Evolutionary conservation across 495 filamentous ascomycete species (phyloP), one percentile per base, ranked within the genome.

Genomic region (Daldinia loculata): DNA sequence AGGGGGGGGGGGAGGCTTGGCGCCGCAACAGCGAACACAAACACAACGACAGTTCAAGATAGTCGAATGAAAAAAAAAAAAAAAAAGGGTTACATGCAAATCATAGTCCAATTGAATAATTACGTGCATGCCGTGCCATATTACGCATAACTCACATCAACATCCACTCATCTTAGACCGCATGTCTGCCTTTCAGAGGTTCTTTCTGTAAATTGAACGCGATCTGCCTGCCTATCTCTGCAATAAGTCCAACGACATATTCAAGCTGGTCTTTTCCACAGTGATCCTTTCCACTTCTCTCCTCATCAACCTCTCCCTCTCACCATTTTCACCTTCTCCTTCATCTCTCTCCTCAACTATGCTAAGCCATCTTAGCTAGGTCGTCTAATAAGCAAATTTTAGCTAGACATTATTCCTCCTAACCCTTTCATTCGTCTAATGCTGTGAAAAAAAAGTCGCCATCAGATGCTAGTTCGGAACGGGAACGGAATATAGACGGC

Each of bases 201-300:
- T 53, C 53, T 50, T 53, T 63, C 59, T 56, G 60, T 72, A 72
- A 65, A 65, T 68, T 51, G 56, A 61, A 36, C 41, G 41, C 64
- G 65, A 72, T 72, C 70, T 70, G 55, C 70, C 64, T 72, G 55
- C 70, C 65, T 72, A 68, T 72, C 56, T 72, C 70, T 72, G 60
- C 64, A 72, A 43, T 41, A 69, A 63, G 65, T 38, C 70, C 60
- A 66, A 65, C 64, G 38, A 71, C 62, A 64, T 76, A 72, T 71
- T 73, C 67, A 74, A 75, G 61, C 61, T 66, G 62, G 67, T 60
- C 67, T 43, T 74, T 57, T 22, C 32, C 50, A 48, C 60, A 15
- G 22, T 4, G 14, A 14, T 45, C 32, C 56, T 45, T 22, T 43
- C 38, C 24, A 41, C 39, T 26, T 27, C 56, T 41, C 55, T 14